phyloP scores from a whole-genome alignment of 257 asterid species.

The Thymus mandschuricus region DNA sequence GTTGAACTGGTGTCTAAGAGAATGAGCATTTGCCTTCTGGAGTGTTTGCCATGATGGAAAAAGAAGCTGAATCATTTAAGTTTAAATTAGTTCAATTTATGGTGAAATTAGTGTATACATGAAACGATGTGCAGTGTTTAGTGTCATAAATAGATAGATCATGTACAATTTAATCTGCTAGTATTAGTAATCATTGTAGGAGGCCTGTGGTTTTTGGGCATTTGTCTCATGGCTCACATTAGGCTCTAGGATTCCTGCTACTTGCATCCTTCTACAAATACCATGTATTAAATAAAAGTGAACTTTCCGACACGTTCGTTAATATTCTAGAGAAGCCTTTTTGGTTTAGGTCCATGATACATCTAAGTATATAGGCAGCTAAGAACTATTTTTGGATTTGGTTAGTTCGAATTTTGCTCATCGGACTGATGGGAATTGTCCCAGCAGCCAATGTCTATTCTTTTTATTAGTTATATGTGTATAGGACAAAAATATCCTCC shows the following conservation, averaged over 20 bases:
- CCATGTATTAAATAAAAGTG: not conserved
- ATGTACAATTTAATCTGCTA: not conserved
- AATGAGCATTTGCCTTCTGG: conserved; percentile 2
- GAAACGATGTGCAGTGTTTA: not conserved
- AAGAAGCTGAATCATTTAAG: not conserved
- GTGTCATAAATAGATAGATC: not conserved
- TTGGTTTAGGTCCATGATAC: not conserved
- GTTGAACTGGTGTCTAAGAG: conserved; percentile 17
- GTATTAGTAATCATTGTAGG: not conserved
- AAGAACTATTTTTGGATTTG: conserved; percentile 5
- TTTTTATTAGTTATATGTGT: not conserved
- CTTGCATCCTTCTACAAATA: not conserved
- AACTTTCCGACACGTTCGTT: not conserved
- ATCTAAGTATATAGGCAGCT: not conserved
- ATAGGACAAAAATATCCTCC: not conserved
- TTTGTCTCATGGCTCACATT: not conserved
- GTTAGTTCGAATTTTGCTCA: not conserved
- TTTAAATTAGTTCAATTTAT: not conserved
- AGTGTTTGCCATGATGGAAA: conserved; percentile 6
- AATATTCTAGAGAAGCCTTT: not conserved
- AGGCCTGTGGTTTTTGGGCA: not conserved
- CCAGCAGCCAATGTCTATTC: not conserved
- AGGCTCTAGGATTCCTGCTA: not conserved
- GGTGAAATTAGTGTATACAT: not conserved
- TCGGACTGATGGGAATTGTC: not conserved